Evolutionary conservation across 208 protist genomes (phyloP).

Genomic region (Leishmania tropica): DNA sequence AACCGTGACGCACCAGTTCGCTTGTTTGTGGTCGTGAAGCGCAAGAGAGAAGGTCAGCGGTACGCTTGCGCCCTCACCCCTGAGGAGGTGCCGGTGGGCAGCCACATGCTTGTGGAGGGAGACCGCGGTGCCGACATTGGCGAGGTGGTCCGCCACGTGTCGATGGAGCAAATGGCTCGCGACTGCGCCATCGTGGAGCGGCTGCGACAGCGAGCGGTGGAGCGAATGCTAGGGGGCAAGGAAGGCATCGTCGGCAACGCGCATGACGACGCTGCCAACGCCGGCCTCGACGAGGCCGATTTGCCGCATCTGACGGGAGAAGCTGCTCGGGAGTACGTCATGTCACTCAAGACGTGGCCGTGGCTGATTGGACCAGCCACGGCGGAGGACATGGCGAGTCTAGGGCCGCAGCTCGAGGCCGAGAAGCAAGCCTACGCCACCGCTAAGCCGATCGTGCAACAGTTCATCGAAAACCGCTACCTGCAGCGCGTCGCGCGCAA

Average conservation of each 20-base stretch:
- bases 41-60: slow-evolving; percentile 55
- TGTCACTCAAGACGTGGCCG: slow-evolving; percentile 41
- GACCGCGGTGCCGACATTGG: slow-evolving; percentile 71
- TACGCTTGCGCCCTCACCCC: slow-evolving; percentile 38
- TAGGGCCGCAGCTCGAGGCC: slow-evolving; percentile 25
- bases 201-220: slow-evolving; percentile 25
- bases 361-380: slow-evolving; percentile 43
- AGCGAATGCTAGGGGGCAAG: slow-evolving; percentile 19
- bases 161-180: slow-evolving; percentile 39
- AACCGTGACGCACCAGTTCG: slow-evolving; percentile 33
- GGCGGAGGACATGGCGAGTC: slow-evolving; percentile 25
- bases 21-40: slow-evolving; percentile 61
- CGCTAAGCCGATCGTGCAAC: slow-evolving; percentile 39
- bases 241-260: neutral
- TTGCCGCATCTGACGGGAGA: slow-evolving; percentile 23
- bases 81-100: slow-evolving; percentile 35
- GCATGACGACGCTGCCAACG: slow-evolving; percentile 1
- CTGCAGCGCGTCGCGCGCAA: slow-evolving; percentile 31
- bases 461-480: slow-evolving; percentile 42
- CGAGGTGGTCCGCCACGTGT: slow-evolving; percentile 42
- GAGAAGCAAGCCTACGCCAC: slow-evolving; percentile 34
- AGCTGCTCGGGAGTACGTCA: slow-evolving; percentile 25
- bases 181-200: slow-evolving; percentile 39
- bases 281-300: slow-evolving; percentile 1
- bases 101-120: slow-evolving; percentile 59